Evolutionary conservation across 495 filamentous ascomycete genomes (phyloP).

Genomic region (Hypoxylon fragiforme): DNA sequence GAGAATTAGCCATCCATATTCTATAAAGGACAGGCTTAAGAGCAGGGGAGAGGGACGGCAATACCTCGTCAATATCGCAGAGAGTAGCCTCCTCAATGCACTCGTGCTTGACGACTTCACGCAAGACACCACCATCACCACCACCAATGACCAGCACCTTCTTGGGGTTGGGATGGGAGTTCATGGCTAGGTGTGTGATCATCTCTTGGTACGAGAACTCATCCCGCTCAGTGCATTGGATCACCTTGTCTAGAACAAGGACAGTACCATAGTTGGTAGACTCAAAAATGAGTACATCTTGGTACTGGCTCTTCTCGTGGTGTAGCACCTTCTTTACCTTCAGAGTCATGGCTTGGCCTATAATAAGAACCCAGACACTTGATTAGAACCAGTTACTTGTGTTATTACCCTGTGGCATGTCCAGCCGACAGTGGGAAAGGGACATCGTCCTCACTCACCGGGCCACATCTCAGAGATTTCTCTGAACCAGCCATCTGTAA

Average conservation of each 20-base stretch:
- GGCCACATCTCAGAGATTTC: slow-evolving; percentile 98
- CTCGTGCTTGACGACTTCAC: slow-evolving; percentile 98
- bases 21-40: too few relatives aligned
- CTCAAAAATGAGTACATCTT: slow-evolving; percentile 98
- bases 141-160: slow-evolving; percentile 97
- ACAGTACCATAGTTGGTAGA: slow-evolving; percentile 95
- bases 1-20: too few relatives aligned
- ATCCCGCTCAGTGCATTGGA: slow-evolving; percentile 96
- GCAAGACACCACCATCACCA: slow-evolving; percentile 94
- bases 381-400: slow-evolving; percentile 13
- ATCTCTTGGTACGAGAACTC: slow-evolving; percentile 99
- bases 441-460: slow-evolving; percentile 46
- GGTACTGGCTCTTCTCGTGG: slow-evolving; percentile 98
- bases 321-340: slow-evolving; percentile 97
- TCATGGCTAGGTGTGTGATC: slow-evolving; percentile 99
- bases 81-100: slow-evolving; percentile 89
- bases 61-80: slow-evolving; percentile 97
- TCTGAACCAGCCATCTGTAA: slow-evolving; percentile 97
- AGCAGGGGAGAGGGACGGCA: neutral
- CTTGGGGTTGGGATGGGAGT: slow-evolving; percentile 96
- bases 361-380: neutral
- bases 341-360: slow-evolving; percentile 94
- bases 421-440: neutral
- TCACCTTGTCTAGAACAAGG: slow-evolving; percentile 97
- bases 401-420: neutral